Conservation (phyloP, 495 filamentous ascomycete genomes). For the Penicillium nucicola region DNA sequence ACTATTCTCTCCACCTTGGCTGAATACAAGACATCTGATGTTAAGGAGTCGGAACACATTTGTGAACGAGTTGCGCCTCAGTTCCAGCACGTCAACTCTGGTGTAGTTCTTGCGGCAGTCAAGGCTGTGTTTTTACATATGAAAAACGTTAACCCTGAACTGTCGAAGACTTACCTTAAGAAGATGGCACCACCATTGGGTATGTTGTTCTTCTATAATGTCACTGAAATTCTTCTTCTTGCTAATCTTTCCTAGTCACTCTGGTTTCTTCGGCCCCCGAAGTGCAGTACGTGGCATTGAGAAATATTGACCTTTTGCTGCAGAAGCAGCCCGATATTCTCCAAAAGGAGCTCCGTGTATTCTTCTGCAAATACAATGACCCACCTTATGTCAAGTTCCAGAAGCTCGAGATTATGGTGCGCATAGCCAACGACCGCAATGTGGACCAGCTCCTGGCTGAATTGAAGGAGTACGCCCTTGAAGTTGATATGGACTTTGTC, state of each 20-base stretch:
- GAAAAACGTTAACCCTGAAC: slow-evolving; percentile 74
- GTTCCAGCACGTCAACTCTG: slow-evolving; percentile 97
- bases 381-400: slow-evolving; percentile 96
- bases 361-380: slow-evolving; percentile 99
- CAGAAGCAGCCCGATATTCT: slow-evolving; percentile 96
- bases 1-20: slow-evolving; percentile 89
- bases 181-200: slow-evolving; percentile 98
- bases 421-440: slow-evolving; percentile 97
- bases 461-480: slow-evolving; percentile 93
- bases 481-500: slow-evolving; percentile 99
- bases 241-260: slow-evolving; percentile 60
- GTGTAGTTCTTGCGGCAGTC: slow-evolving; percentile 93
- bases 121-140: slow-evolving; percentile 98
- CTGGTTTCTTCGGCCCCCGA: slow-evolving; percentile 93
- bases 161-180: slow-evolving; percentile 78
- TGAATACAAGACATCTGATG: slow-evolving; percentile 78
- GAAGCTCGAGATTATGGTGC: slow-evolving; percentile 98
- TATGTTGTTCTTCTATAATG: slow-evolving; percentile 32
- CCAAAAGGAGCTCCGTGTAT: slow-evolving; percentile 94
- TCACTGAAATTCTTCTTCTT: slow-evolving; percentile 17
- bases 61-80: slow-evolving; percentile 95
- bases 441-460: slow-evolving; percentile 93
- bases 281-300: slow-evolving; percentile 93
- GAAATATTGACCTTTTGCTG: slow-evolving; percentile 92
- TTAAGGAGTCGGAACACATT: slow-evolving; percentile 97